phyloP scores from a whole-genome alignment of 1,139 yeast species.

The Suhomyces bribrorum region DNA sequence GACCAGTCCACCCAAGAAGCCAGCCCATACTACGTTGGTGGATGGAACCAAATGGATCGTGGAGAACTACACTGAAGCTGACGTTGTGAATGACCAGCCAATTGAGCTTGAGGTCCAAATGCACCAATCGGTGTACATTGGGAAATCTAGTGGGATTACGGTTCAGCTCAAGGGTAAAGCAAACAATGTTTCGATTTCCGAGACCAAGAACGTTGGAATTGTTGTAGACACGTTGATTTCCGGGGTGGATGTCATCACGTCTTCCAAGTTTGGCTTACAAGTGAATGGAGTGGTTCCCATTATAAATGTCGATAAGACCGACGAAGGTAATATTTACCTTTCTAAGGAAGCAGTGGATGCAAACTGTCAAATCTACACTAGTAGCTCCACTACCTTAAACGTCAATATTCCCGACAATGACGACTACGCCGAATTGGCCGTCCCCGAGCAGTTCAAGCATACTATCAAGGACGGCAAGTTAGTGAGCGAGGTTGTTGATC shows the following conservation, averaged over 20 bases:
- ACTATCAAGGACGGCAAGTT: slow-evolving; percentile 42
- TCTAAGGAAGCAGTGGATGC: slow-evolving; percentile 67
- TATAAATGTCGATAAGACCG: slow-evolving; percentile 84
- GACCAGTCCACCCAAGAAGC: slow-evolving; percentile 45
- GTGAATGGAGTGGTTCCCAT: slow-evolving; percentile 78
- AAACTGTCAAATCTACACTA: slow-evolving; percentile 68
- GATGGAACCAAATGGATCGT: slow-evolving; percentile 87
- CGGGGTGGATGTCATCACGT: slow-evolving; percentile 85
- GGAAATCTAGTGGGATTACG: slow-evolving; percentile 71
- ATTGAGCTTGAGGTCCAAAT: slow-evolving; percentile 76
- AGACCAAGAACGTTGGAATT: slow-evolving; percentile 70
- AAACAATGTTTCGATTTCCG: slow-evolving; percentile 80
- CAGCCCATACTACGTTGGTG: slow-evolving; percentile 73
- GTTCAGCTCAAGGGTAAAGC: slow-evolving; percentile 89
- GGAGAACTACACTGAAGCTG: slow-evolving; percentile 67
- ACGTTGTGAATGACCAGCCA: slow-evolving; percentile 41
- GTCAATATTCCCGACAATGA: slow-evolving; percentile 70
- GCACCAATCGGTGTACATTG: slow-evolving; percentile 87
- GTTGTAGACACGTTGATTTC: slow-evolving; percentile 84
- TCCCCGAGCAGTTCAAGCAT: slow-evolving; percentile 88
- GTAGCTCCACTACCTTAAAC: slow-evolving; percentile 82
- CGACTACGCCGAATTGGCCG: slow-evolving; percentile 70
- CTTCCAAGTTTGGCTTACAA: slow-evolving; percentile 80
- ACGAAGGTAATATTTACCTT: slow-evolving; percentile 80
- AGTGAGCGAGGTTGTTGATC: slow-evolving; percentile 47